Base-by-base conservation (phyloP, 805 yeast genomes). In the Ascoidea asiatica region DNA sequence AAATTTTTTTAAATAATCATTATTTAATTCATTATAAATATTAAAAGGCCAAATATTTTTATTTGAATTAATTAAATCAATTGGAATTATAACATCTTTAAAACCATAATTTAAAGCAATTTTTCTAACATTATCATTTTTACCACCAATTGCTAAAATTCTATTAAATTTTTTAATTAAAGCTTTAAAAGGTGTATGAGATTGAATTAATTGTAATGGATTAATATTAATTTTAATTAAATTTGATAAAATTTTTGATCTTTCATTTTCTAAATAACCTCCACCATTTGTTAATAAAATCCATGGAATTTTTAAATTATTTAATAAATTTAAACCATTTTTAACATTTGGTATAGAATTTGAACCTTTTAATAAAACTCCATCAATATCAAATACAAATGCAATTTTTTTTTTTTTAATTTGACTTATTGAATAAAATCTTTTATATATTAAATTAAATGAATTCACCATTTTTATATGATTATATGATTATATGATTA, bases 251-350 rank as follows among this genome's bases (percentile, higher is more conserved):
- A 36, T 47, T 1, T 61, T 56, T 2, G 78, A 76, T 39, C 95
- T 65, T n/a, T 67, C 70, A 4, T 54, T 48, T 55, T 88, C 97
- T 11, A 73, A 61, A 29, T 70, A 70, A 2, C 97, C 96, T 5
- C 96, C 96, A 18, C 97, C 96, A 58, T 89, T 88, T 5, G 96
- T 88, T 57, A 89, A 67, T 38, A 89, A 57, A n/a, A 87, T 75
- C 63, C 77, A 89, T 1, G 97, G 95, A 5, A 87, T 65, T 18
- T 70, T 67, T 19, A 69, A 56, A 5, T 67, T 50, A 39, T 79
- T 65, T 40, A 89, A 64, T 17, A 74, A 57, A 41, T 66, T 57
- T 23, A 84, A 62, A 0, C 95, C 82, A 17, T 68, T 69, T 11
- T 63, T 64, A 1, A 95, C 95, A 39, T 67, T 68, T 1, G 77